A percentile compares a stretch with the other conserved stretches of the same genome.
Evolutionary conservation across 2,329 filamentous ascomycete genomes (phyloP).

Genomic region (Dactylellina sp.): DNA sequence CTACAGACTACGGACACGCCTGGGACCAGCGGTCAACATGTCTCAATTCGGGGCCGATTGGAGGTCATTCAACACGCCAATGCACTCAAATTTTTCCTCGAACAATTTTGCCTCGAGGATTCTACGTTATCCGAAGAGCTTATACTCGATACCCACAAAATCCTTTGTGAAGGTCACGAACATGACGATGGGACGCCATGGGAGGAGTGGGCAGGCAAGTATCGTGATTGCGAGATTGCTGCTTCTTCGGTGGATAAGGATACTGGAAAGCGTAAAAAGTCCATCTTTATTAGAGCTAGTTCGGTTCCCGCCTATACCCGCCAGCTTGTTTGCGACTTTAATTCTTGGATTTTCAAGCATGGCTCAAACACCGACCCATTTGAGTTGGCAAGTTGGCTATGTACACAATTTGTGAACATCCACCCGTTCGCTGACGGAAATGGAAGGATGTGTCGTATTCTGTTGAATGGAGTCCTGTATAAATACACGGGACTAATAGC

Average conservation of each 20-base stretch:
- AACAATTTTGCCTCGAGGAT: slow-evolving; percentile 1
- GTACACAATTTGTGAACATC: slow-evolving; percentile 27
- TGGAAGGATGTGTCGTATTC: slow-evolving; percentile 35
- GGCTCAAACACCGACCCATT: slow-evolving; percentile 1
- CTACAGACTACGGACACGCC: no score
- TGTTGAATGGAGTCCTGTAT: slow-evolving; percentile 33
- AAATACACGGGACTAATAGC: slow-evolving; percentile 34
- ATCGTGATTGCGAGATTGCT: slow-evolving; percentile 47
- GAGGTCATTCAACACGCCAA: slow-evolving; percentile 28
- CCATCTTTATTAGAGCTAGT: slow-evolving; percentile 19
- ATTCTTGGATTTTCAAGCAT: slow-evolving; percentile 13
- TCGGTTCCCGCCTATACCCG: slow-evolving; percentile 24
- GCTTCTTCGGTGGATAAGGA: slow-evolving; percentile 14
- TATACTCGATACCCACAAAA: slow-evolving; percentile 27
- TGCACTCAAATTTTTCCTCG: slow-evolving; percentile 27
- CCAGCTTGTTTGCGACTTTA: slow-evolving; percentile 19
- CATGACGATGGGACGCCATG: slow-evolving; percentile 28
- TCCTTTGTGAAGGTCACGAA: slow-evolving; percentile 9
- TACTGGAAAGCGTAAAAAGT: slow-evolving; percentile 18
- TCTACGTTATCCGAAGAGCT: slow-evolving; percentile 2
- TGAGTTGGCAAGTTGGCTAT: slow-evolving; percentile 24
- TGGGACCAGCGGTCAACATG: no score
- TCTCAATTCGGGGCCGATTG: slow-evolving; percentile 11
- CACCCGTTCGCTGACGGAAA: slow-evolving; percentile 37
- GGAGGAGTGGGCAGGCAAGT: slow-evolving; percentile 30